Percentiles rank a stretch among this genome's conserved stretches.
These are phyloP conservation scores for Monosporascus ibericus DNA, from an alignment of 2,329 filamentous ascomycete genomes.

Conservation along the genomic window DNA sequence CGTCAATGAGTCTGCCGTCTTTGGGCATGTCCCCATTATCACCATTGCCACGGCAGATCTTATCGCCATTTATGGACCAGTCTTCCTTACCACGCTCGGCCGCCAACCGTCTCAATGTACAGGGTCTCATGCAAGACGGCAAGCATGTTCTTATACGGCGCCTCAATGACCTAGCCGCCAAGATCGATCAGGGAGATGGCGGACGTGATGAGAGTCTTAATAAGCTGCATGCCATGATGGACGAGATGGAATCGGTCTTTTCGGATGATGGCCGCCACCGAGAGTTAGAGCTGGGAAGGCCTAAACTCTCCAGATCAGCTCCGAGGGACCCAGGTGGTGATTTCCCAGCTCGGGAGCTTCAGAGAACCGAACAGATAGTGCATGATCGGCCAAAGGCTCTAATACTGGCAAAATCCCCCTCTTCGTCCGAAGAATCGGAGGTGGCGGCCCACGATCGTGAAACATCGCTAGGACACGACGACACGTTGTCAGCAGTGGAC, in stretches of 20 bases:
- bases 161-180: constrained; percentile 23
- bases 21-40: constrained; percentile 23
- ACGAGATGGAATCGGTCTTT: constrained; percentile 34
- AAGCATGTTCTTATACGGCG: constrained; percentile 41
- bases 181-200: constrained; percentile 14
- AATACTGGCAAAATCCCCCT: constrained; percentile 9
- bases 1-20: constrained; percentile 19
- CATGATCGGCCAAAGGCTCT: constrained; percentile 11
- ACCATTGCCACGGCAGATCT: constrained; percentile 17
- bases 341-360: constrained; percentile 27
- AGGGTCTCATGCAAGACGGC: constrained; percentile 27
- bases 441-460: neutral
- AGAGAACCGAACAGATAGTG: constrained; percentile 19
- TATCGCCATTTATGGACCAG: constrained; percentile 13
- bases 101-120: constrained; percentile 10
- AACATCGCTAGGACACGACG: neutral
- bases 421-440: constrained; percentile 7
- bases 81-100: constrained; percentile 15
- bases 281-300: constrained; percentile 8
- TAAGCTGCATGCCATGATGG: constrained; percentile 33
- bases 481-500: constrained; percentile 13
- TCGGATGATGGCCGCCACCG: constrained; percentile 6
- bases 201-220: constrained; percentile 25
- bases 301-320: constrained; percentile 9
- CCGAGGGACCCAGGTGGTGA: constrained; percentile 6